Evolutionary conservation across 371 early-diverging fungal genomes (phyloP).

Genomic region (Lichtheimia ornata): DNA sequence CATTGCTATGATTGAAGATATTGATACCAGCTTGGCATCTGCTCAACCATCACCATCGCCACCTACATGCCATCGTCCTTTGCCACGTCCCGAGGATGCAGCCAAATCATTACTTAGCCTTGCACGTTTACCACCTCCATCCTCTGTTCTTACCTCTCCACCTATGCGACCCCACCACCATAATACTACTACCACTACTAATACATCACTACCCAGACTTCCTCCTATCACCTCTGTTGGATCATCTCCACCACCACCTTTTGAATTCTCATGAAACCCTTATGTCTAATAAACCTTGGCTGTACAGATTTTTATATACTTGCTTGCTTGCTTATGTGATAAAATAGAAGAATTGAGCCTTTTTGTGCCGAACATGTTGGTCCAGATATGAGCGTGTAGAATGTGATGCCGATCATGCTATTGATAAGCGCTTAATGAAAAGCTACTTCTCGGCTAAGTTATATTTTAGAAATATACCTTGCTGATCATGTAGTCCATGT

Average conservation of each 20-base stretch:
- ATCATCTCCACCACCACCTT: constrained; percentile 9
- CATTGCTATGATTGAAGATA: constrained; percentile 47
- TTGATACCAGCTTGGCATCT: constrained; percentile 48
- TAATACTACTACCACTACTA: not conserved
- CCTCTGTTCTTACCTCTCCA: not conserved
- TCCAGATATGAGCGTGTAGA: too few relatives aligned
- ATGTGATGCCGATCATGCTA: too few relatives aligned
- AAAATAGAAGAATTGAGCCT: too few relatives aligned
- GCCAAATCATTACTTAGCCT: constrained; percentile 13
- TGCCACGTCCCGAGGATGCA: constrained; percentile 4
- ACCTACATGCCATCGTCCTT: not conserved
- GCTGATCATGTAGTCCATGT: too few relatives aligned
- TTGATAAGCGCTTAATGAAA: too few relatives aligned
- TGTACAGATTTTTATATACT: too few relatives aligned
- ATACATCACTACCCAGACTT: constrained; percentile 6
- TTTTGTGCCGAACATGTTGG: too few relatives aligned
- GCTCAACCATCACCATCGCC: constrained; percentile 7
- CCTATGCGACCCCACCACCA: not conserved
- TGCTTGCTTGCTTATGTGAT: too few relatives aligned
- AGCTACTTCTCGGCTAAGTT: too few relatives aligned
- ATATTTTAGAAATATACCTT: too few relatives aligned
- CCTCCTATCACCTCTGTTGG: constrained; percentile 15
- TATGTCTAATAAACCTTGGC: too few relatives aligned
- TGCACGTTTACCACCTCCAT: constrained; percentile 13
- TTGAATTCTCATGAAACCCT: constrained; percentile 10